These are phyloP conservation scores for Aspergillus puulaauensis DNA, from an alignment of 2,329 filamentous ascomycete genomes.

Conservation along the genomic window DNA sequence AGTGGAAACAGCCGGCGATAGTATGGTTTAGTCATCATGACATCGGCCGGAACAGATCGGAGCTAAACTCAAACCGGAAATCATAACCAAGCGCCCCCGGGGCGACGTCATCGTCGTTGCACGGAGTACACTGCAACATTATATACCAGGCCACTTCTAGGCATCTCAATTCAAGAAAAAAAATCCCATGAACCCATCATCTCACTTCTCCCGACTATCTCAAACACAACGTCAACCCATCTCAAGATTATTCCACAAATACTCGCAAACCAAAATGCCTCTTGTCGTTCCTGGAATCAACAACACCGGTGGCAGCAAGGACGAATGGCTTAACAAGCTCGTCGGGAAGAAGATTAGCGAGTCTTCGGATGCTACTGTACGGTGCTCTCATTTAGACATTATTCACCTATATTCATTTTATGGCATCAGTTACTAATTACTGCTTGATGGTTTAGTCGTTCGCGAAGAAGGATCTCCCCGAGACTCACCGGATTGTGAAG, in stretches of 20 bases:
- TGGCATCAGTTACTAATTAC: not conserved
- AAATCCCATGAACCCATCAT: not conserved
- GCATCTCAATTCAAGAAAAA: not conserved
- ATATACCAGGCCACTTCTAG: not conserved
- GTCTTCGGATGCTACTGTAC: conserved; percentile 33
- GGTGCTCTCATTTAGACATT: conserved; percentile 6
- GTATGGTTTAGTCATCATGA: too few species aligned
- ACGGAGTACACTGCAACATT: not conserved
- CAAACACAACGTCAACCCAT: not conserved
- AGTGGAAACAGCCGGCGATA: too few species aligned
- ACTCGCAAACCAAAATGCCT: conserved; percentile 38
- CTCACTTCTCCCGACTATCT: not conserved
- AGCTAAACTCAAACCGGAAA: not conserved
- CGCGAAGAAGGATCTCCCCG: conserved; percentile 47
- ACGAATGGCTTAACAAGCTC: conserved; percentile 46
- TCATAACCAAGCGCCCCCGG: not conserved
- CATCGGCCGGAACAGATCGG: not conserved
- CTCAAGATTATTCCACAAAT: not conserved
- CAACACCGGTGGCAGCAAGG: conserved; percentile 32
- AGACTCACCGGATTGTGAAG: conserved; percentile 44
- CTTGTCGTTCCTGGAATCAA: conserved; percentile 48
- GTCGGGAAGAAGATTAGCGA: conserved; percentile 48
- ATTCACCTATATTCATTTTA: not conserved
- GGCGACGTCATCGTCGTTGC: not conserved
- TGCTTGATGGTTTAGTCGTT: conserved; percentile 34